Conservation (phyloP, 768 basidiomycete genomes). For the Rhizopogon vulgaris region DNA sequence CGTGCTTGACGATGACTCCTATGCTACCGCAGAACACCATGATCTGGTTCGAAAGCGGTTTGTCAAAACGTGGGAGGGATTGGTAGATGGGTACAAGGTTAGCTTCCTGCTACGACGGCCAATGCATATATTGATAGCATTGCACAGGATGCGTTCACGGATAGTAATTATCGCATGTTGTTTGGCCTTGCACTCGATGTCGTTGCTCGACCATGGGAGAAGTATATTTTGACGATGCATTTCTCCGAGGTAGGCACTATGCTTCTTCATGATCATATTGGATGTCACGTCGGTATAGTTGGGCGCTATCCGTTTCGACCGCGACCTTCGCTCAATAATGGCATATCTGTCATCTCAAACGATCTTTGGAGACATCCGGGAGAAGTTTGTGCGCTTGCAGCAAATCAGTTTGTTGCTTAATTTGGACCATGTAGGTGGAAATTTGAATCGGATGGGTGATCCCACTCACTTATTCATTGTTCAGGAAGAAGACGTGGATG, state of each 20-base stretch:
- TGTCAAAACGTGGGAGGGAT: constrained; percentile 77
- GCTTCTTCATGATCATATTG: background rate
- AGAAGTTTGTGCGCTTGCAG: constrained; percentile 87
- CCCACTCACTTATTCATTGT: background rate
- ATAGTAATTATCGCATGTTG: constrained; percentile 80
- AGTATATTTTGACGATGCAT: constrained; percentile 68
- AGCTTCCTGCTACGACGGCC: background rate
- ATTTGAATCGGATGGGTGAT: background rate
- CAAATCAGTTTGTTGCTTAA: constrained; percentile 92
- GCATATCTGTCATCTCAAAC: constrained; percentile 85
- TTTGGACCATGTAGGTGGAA: constrained; percentile 58
- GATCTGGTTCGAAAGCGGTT: constrained; percentile 89
- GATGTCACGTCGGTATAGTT: constrained; percentile 45
- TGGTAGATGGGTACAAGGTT: constrained; percentile 87
- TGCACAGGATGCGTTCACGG: constrained; percentile 76
- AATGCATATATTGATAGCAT: background rate
- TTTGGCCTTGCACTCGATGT: constrained; percentile 83
- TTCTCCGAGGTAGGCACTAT: constrained; percentile 71
- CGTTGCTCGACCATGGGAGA: constrained; percentile 94
- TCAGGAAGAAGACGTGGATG: constrained; percentile 91
- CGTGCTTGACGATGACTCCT: constrained; percentile 82
- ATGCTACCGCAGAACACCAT: constrained; percentile 76
- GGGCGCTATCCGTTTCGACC: constrained; percentile 92
- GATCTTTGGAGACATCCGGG: constrained; percentile 82
- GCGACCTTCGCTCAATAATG: constrained; percentile 80